Percentiles rank a stretch among this genome's conserved stretches.
These are phyloP conservation scores for Globisporangium camurandrum DNA, from an alignment of 352 stramenopile species.

Conservation along the genomic window DNA sequence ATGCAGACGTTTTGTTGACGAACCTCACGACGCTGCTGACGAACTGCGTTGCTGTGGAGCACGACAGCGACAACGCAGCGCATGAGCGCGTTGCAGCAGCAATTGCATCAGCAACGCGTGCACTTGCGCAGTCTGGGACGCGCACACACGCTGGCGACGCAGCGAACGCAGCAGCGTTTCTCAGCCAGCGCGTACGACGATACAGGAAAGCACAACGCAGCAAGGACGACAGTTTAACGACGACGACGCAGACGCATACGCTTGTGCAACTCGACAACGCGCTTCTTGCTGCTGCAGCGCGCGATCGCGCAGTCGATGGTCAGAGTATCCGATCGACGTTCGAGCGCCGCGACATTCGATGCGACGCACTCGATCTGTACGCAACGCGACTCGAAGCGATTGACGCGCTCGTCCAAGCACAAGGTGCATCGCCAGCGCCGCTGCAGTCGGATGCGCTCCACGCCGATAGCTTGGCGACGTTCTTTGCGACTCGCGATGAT, in stretches of 20 bases:
- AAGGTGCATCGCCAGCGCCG: slow-evolving; percentile 27
- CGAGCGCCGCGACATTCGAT: slow-evolving; percentile 63
- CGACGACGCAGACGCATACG: slow-evolving; percentile 28
- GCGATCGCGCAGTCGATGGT: slow-evolving; percentile 51
- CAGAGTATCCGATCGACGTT: slow-evolving; percentile 77
- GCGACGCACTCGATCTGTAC: slow-evolving; percentile 52
- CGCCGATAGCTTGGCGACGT: not conserved
- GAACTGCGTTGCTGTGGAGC: slow-evolving; percentile 53
- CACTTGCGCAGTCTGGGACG: slow-evolving; percentile 13
- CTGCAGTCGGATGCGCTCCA: not conserved
- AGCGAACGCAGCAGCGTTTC: slow-evolving; percentile 24
- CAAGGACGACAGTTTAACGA: slow-evolving; percentile 12
- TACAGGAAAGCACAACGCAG: slow-evolving; percentile 43
- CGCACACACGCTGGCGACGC: slow-evolving; percentile 11
- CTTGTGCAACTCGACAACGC: slow-evolving; percentile 43
- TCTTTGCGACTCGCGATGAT: not conserved
- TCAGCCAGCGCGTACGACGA: slow-evolving; percentile 44
- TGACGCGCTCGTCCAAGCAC: slow-evolving; percentile 29
- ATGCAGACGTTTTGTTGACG: slow-evolving; percentile 33
- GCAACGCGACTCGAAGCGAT: slow-evolving; percentile 32
- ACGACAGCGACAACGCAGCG: slow-evolving; percentile 17
- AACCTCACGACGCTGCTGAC: slow-evolving; percentile 46
- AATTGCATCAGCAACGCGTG: slow-evolving; percentile 32
- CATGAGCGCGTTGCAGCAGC: slow-evolving; percentile 33
- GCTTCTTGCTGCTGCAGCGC: slow-evolving; percentile 24